Evolutionary conservation across 164 flowering plant genomes (phyloP), one percentile per base, ranked within the genome.

Genomic region (Magnolia sinica): DNA sequence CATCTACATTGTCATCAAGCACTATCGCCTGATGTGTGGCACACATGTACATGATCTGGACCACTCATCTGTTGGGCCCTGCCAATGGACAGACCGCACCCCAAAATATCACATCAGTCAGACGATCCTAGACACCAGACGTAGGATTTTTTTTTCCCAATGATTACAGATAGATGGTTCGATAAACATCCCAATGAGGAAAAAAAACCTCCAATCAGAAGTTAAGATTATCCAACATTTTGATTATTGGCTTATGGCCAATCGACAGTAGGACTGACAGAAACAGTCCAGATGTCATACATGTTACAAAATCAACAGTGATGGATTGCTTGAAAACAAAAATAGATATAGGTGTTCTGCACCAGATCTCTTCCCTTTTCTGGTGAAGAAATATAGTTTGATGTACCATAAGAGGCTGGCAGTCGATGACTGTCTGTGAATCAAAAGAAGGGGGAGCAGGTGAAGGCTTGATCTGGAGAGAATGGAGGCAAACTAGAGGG

Each of bases 391-490:
- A 49, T 55, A 71, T 71, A 50, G 52, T 8, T 61, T 4, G 18
- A 71, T 80, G 73, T 88, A 96, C 99, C 91, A 86, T 83, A 73
- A 96, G 94, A 75, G 99, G 99, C 84, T 88, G 97, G 78, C 97
- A 91, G 73, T 83, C 76, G 45, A 96, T 89, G 55, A 87, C 92
- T 8, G 98, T 92, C 79, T 90, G 86, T 58, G 99, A 87, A 74
- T 97, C 94, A 80, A 91, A 85, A 71, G 80, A 76, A 65, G 99
- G 99, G 9, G 99, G 98, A 11, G 78, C 78, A 7, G 99, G 97
- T 29, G 96, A 86, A 69, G 99, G 99, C 79, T 85, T 88, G 69
- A 85, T 82, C 85, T 94, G 98, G 74, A 94, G 89, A 81, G 94
- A 85, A 85, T 90, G 84, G 65, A 96, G 88, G 81, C 81, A 83